Percentiles rank a stretch among this genome's conserved stretches.
Evolutionary conservation across 371 early-diverging fungal species (phyloP).

Genomic region (Blakeslea trispora): DNA sequence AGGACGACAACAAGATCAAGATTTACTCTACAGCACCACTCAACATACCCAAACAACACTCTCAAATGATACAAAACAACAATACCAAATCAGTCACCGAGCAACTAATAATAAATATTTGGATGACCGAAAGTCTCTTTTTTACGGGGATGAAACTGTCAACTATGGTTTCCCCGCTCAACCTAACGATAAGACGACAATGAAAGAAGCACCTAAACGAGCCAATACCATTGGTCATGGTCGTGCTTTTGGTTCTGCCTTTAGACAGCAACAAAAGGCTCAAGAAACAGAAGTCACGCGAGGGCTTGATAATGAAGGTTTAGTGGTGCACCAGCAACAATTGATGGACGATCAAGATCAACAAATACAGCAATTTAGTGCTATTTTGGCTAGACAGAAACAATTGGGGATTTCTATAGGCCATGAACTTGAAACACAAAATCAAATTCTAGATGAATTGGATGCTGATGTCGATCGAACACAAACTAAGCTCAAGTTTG

Average conservation of each 20-base stretch:
- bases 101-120: background rate
- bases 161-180: constrained; percentile 30
- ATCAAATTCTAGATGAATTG: constrained; percentile 82
- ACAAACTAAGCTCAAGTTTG: constrained; percentile 70
- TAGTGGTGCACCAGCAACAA: constrained; percentile 76
- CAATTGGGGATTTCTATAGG: constrained; percentile 86
- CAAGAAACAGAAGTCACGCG: constrained; percentile 79
- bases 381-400: constrained; percentile 79
- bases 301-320: constrained; percentile 71
- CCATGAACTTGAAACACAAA: constrained; percentile 89
- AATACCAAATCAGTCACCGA: background rate
- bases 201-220: constrained; percentile 6
- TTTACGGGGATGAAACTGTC: constrained; percentile 6
- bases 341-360: constrained; percentile 85
- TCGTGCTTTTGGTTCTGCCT: constrained; percentile 70
- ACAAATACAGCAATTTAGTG: constrained; percentile 72
- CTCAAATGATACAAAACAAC: background rate
- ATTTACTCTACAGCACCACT: constrained; percentile 18
- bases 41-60: constrained; percentile 5
- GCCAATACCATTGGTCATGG: constrained; percentile 22
- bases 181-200: constrained; percentile 7
- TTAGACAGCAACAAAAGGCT: constrained; percentile 33
- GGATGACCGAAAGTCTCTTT: background rate
- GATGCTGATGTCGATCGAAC: constrained; percentile 77
- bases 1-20: constrained; percentile 46